These are phyloP conservation scores for Aspergillus alliaceus DNA, from an alignment of 2,329 filamentous ascomycete species.

Conservation along the genomic window DNA sequence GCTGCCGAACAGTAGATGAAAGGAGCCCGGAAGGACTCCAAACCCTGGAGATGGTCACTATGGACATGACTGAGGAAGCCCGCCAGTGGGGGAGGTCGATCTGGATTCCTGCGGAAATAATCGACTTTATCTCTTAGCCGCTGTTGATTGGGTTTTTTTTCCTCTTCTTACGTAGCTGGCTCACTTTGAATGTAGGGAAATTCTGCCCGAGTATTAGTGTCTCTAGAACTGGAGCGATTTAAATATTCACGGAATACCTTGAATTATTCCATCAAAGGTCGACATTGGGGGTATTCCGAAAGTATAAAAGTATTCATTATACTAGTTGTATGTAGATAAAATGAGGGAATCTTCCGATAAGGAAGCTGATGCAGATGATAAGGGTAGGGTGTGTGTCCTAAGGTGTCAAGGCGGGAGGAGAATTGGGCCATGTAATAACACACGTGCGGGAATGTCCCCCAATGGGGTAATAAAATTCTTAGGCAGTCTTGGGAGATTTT, in stretches of 20 bases:
- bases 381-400: background rate
- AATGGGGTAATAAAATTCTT: background rate
- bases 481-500: background rate
- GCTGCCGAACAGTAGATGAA: slow-evolving; percentile 90
- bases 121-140: slow-evolving; percentile 62
- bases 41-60: slow-evolving; percentile 80
- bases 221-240: background rate
- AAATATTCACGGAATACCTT: slow-evolving; percentile 29
- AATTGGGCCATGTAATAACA: background rate
- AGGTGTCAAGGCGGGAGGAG: background rate
- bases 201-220: slow-evolving; percentile 48
- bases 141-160: too few species aligned
- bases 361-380: background rate
- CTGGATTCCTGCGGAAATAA: slow-evolving; percentile 66
- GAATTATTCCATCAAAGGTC: slow-evolving; percentile 70
- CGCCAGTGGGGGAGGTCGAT: slow-evolving; percentile 65
- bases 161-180: slow-evolving; percentile 11
- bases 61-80: slow-evolving; percentile 93
- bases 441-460: background rate
- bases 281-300: slow-evolving; percentile 59
- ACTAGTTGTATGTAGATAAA: too few species aligned
- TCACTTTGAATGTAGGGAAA: slow-evolving; percentile 75
- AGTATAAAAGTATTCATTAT: background rate
- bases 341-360: too few species aligned
- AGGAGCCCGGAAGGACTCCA: slow-evolving; percentile 73